Percentiles rank a stretch among this genome's conserved stretches.
Conservation (phyloP, 208 protist genomes). For the Phytomonas francai region DNA sequence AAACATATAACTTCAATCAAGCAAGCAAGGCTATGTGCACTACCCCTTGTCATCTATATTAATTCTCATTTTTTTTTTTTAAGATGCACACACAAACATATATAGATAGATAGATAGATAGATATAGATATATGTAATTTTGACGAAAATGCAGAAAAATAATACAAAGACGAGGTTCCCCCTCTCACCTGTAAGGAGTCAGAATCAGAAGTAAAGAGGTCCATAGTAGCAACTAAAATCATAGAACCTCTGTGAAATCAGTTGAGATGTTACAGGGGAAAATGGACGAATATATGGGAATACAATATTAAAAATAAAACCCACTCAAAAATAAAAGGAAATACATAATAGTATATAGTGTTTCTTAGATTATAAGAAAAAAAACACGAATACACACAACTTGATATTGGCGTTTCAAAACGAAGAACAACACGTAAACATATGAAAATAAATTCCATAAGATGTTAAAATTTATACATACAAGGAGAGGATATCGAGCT, state of each 20-base stretch:
- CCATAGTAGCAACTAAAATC: too few relatives aligned
- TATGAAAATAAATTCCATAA: background rate
- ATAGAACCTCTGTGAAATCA: too few relatives aligned
- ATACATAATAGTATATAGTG: background rate
- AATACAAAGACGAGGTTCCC: constrained; percentile 13
- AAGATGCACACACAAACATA: constrained; percentile 9
- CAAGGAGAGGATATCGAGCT: too few relatives aligned
- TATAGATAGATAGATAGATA: constrained; percentile 8
- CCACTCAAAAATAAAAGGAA: background rate
- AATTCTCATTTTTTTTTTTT: constrained; percentile 1
- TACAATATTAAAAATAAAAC: constrained; percentile 8
- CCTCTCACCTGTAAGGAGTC: too few relatives aligned
- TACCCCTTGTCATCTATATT: background rate
- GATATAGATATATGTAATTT: background rate
- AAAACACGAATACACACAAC: background rate
- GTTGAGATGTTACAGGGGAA: too few relatives aligned
- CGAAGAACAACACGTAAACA: constrained; percentile 8
- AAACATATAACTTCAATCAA: background rate
- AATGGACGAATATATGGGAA: background rate
- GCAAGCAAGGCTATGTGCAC: background rate
- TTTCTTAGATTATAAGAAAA: constrained; percentile 1
- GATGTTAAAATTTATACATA: too few relatives aligned
- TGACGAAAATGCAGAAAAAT: constrained; percentile 4
- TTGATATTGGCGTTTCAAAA: too few relatives aligned
- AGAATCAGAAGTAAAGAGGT: too few relatives aligned